Base-by-base conservation (phyloP, 192 early-diverging fungal species). In the Umbelopsis isabellina region DNA sequence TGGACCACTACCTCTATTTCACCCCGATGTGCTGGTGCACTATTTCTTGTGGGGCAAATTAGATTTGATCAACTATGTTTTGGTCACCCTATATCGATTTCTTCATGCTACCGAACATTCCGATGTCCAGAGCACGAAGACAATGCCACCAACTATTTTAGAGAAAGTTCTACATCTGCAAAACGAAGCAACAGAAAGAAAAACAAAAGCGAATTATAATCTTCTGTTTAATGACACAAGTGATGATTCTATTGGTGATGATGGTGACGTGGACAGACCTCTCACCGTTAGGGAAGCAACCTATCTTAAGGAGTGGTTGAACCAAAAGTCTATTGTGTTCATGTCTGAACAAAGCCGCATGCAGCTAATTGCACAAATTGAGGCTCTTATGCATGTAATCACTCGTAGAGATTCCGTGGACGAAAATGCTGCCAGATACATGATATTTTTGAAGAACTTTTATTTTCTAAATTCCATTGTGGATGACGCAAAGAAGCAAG, bases 401-500 rank as follows among this genome's bases (percentile, higher is more conserved):
- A 82, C 89, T 72, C 88, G 91, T 65, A 83, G 86, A 65, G 77
- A 80, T 5, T 84, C 91, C 4, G 77, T 97, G 16, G 96, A 98
- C 77, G 88, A 92, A 72, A 97, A 92, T 80, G 96, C 95, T 37
- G 78, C 88, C 22, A 82, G 95, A 25, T 98, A 92, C 75, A 77
- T 95, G n/a, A 80, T 94, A 27, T 82, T 85, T 69, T 71, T 91
- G 49, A 73, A 88, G 80, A 82, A 90, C 44, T 93, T 84, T 81
- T 85, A 89, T 64, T 94, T 76, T 69, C 76, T 81, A 65, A 86
- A 81, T 33, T 80, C 71, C 67, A 85, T 76, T 75, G 72, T 89
- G 68, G 75, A 87, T 61, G 75, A 78, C n/a, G 73, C 67, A 4
- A 82, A 85, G 33, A 78, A 82, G 2, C 55, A 74, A 9, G 68